Evolutionary conservation across 768 basidiomycete species (phyloP).

Genomic region (Dendrothele bispora): DNA sequence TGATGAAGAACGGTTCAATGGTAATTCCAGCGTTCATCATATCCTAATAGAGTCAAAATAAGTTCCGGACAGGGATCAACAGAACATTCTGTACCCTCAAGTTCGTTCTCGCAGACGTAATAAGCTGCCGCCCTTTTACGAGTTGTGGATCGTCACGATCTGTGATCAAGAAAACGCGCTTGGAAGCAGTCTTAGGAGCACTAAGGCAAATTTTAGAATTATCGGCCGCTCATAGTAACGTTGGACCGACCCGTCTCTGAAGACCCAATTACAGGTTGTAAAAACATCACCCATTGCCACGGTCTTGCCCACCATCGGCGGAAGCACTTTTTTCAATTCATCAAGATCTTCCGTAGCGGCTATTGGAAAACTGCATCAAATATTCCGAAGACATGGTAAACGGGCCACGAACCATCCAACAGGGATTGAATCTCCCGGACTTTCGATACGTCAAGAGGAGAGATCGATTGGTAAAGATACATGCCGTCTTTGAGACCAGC

Average conservation of each 20-base stretch:
- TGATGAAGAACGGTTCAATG: constrained; percentile 90
- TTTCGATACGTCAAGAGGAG: constrained; percentile 74
- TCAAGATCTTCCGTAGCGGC: constrained; percentile 66
- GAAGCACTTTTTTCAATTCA: constrained; percentile 59
- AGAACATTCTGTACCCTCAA: constrained; percentile 56
- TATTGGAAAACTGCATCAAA: constrained; percentile 28
- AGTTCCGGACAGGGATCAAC: neutral
- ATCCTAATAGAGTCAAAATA: constrained; percentile 52
- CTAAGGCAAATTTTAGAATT: constrained; percentile 34
- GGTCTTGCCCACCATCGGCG: constrained; percentile 55
- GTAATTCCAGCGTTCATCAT: constrained; percentile 74
- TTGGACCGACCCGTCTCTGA: constrained; percentile 76
- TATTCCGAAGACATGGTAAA: neutral
- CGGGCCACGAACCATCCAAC: constrained; percentile 62
- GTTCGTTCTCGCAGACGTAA: constrained; percentile 71
- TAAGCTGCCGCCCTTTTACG: constrained; percentile 54
- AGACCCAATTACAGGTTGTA: constrained; percentile 84
- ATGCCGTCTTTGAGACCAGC: constrained; percentile 70
- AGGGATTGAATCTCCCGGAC: constrained; percentile 79
- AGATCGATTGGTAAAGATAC: constrained; percentile 74
- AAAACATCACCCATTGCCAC: constrained; percentile 89
- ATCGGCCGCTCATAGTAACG: neutral
- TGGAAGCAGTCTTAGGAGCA: constrained; percentile 85
- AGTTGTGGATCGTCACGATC: constrained; percentile 81
- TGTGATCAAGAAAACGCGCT: constrained; percentile 91